Evolutionary conservation across 164 flowering plant genomes (phyloP).

Genomic region (Malania oleifera): DNA sequence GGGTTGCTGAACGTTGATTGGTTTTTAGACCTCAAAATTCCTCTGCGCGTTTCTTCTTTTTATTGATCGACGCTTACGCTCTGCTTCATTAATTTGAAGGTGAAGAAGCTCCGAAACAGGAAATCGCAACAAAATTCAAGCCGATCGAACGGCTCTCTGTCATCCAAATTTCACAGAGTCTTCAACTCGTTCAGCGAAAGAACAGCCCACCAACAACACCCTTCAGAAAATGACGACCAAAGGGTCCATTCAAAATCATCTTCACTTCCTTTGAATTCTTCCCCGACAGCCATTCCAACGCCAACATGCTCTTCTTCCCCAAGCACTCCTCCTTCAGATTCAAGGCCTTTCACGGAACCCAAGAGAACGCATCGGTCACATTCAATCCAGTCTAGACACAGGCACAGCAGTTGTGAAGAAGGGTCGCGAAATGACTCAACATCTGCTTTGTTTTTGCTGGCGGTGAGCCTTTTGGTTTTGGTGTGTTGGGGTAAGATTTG

Average conservation of each 20-base stretch:
- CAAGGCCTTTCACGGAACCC: background rate
- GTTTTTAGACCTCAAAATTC: no score
- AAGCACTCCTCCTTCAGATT: background rate
- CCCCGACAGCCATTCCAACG: background rate
- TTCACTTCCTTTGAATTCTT: no score
- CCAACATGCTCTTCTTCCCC: no score
- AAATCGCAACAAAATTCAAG: background rate
- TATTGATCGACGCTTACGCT: no score
- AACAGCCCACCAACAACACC: background rate
- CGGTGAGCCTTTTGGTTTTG: slow-evolving; percentile 24
- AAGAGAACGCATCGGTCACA: background rate
- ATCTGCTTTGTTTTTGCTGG: slow-evolving; percentile 11
- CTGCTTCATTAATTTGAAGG: slow-evolving; percentile 2
- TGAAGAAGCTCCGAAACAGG: slow-evolving; percentile 5
- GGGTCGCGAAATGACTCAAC: background rate
- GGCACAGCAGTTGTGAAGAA: no score
- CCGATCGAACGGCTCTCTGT: slow-evolving; percentile 2
- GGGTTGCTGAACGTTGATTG: no score
- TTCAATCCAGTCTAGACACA: background rate
- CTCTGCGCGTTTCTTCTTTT: no score
- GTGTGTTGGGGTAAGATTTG: slow-evolving; percentile 30
- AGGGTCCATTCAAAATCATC: no score
- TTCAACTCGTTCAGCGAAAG: background rate
- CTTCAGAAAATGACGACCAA: no score
- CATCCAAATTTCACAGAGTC: slow-evolving; percentile 2